These are phyloP conservation scores for Didymosphaeria variabile DNA, from an alignment of 2,329 filamentous ascomycete genomes.

Conservation along the genomic window DNA sequence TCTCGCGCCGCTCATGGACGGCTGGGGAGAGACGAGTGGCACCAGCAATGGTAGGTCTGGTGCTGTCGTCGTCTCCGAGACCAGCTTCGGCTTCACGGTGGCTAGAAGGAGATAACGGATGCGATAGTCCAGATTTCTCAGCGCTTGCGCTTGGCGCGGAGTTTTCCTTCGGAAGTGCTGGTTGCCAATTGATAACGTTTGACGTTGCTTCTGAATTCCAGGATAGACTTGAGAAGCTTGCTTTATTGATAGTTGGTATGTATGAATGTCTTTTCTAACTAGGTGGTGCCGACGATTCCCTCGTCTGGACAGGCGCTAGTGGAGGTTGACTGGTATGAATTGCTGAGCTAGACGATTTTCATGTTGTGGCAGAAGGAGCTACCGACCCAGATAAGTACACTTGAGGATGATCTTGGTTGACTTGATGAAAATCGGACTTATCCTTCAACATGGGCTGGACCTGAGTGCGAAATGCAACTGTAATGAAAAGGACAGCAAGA, in stretches of 20 bases:
- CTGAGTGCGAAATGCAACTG: background rate
- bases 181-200: background rate
- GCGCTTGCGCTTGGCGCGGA: background rate
- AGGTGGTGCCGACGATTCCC: no score
- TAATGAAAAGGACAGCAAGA: background rate
- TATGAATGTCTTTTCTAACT: no score
- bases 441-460: background rate
- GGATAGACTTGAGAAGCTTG: background rate
- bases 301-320: background rate
- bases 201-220: background rate
- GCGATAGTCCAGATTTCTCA: background rate
- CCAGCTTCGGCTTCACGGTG: background rate
- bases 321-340: no score
- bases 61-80: background rate
- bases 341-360: no score
- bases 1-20: background rate
- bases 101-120: background rate
- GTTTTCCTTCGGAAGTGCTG: background rate
- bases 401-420: no score
- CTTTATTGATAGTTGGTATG: background rate
- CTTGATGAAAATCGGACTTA: no score
- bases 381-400: no score
- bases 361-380: no score
- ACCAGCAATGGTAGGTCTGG: background rate
- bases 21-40: background rate